Percentiles rank a stretch among this genome's conserved stretches.
Evolutionary conservation across 202 grass and related monocot genomes (phyloP).

Genomic region (Schoenoplectus triqueter): DNA sequence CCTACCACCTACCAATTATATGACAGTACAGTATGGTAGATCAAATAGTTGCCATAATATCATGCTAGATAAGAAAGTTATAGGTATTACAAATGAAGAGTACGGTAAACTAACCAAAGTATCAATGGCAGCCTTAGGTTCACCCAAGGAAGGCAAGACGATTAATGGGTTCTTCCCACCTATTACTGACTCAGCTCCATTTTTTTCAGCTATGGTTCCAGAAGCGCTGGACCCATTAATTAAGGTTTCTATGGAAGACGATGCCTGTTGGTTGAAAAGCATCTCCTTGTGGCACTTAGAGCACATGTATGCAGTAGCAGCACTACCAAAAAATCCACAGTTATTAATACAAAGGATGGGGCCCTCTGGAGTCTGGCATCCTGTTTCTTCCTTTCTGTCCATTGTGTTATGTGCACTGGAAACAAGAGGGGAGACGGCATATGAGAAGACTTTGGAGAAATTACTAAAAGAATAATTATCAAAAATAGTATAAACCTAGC

Average conservation of each 20-base stretch:
- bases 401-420: slow-evolving; percentile 53
- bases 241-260: slow-evolving; percentile 78
- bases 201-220: slow-evolving; percentile 10
- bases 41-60: neutral
- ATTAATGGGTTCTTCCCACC: neutral
- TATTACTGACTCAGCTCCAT: slow-evolving; percentile 7
- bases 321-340: slow-evolving; percentile 88
- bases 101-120: slow-evolving; percentile 29
- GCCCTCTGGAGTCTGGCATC: slow-evolving; percentile 71
- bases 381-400: slow-evolving; percentile 79
- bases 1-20: neutral
- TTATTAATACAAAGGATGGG: slow-evolving; percentile 95
- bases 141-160: slow-evolving; percentile 18
- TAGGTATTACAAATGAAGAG: neutral
- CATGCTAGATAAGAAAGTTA: neutral
- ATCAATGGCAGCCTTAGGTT: slow-evolving; percentile 18
- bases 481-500: neutral
- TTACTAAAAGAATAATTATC: no score
- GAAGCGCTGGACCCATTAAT: slow-evolving; percentile 52
- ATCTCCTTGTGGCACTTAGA: slow-evolving; percentile 98
- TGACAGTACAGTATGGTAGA: neutral
- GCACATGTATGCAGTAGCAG: slow-evolving; percentile 91
- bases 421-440: slow-evolving; percentile 28
- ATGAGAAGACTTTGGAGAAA: neutral
- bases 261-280: slow-evolving; percentile 67